Conservation (phyloP, 148 eudicot genomes). For the Heliamphora exappendiculata region DNA sequence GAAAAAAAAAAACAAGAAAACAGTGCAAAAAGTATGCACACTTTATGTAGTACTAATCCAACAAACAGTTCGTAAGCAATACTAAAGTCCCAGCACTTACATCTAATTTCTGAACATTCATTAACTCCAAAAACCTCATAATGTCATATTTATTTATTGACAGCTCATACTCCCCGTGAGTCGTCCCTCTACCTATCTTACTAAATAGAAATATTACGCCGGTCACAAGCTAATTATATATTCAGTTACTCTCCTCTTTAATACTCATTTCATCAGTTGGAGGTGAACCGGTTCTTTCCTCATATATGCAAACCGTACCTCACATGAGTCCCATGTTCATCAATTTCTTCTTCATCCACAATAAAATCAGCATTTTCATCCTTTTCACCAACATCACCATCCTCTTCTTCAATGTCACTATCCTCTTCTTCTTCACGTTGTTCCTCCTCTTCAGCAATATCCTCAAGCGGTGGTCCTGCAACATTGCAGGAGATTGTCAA, state of each 20-base stretch:
- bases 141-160: no score
- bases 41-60: not conserved
- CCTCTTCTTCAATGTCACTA: no score
- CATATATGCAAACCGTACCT: conserved; percentile 38
- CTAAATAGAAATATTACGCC: conserved; percentile 40
- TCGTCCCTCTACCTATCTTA: no score
- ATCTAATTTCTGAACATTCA: conserved; percentile 71
- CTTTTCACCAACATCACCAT: no score
- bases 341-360: no score
- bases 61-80: not conserved
- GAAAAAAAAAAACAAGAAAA: conserved; percentile 1
- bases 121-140: conserved; percentile 58
- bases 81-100: conserved; percentile 27
- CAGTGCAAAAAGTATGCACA: not conserved
- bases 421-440: conserved; percentile 52
- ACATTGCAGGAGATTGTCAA: no score
- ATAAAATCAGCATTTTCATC: no score
- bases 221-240: conserved; percentile 53
- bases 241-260: conserved; percentile 78
- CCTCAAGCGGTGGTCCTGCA: no score
- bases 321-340: conserved; percentile 57
- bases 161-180: no score
- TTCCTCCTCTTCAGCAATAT: conserved; percentile 85
- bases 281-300: no score
- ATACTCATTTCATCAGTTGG: no score